phyloP scores from a whole-genome alignment of 2,329 filamentous ascomycete genomes.

The Trichoderma sp. region DNA sequence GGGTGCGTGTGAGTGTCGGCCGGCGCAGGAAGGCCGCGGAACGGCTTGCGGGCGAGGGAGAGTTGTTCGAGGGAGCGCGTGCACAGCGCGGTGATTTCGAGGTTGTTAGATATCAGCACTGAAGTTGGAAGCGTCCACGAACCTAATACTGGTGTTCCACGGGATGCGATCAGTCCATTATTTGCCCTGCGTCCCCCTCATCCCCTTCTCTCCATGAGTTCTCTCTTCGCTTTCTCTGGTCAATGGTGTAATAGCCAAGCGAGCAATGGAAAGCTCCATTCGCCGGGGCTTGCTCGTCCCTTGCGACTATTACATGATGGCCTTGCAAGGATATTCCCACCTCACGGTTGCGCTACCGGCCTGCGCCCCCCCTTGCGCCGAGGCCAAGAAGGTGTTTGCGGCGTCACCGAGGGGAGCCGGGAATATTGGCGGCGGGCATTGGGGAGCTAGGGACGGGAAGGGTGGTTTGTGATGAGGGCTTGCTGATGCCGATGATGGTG shows the following conservation, averaged over 20 bases:
- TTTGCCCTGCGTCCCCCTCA: no score
- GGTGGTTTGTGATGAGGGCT: background rate
- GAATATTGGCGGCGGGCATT: no score
- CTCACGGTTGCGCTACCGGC: constrained; percentile 13
- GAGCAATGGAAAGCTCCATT: no score
- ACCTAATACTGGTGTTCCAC: no score
- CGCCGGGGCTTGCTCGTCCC: background rate
- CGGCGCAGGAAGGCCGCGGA: background rate
- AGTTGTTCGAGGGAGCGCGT: background rate
- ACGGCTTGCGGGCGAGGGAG: background rate
- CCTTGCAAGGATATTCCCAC: constrained; percentile 12
- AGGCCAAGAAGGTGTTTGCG: constrained; percentile 23
- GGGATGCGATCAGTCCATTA: no score
- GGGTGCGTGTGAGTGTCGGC: background rate
- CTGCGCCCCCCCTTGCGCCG: constrained; percentile 9
- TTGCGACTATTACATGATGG: background rate
- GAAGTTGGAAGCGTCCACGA: no score
- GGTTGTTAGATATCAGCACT: no score
- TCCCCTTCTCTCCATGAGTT: no score
- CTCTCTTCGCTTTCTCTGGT: no score
- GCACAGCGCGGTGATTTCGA: no score
- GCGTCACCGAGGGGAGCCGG: constrained; percentile 15
- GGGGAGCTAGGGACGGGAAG: background rate
- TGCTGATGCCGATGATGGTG: background rate
- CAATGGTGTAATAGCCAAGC: no score